Evolutionary conservation across 371 early-diverging fungal species (phyloP).

Genomic region (Paraphysoderma sedebokerense): DNA sequence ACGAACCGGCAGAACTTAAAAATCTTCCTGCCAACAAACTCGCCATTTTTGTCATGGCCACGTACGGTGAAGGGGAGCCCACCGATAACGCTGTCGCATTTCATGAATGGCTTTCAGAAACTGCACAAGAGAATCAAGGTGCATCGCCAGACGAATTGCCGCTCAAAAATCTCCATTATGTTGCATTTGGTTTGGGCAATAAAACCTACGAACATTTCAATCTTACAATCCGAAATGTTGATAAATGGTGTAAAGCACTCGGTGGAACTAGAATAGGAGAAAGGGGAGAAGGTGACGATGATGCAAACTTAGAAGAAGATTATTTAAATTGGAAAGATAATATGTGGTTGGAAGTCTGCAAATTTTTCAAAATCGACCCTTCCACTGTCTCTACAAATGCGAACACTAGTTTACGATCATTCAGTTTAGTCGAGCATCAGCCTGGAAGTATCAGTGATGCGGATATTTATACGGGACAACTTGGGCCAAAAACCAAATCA

Average conservation of each 20-base stretch:
- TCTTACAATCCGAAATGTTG: constrained; percentile 48
- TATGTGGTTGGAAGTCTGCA: constrained; percentile 58
- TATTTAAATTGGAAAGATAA: constrained; percentile 82
- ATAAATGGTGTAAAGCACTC: constrained; percentile 34
- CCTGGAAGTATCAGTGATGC: constrained; percentile 8
- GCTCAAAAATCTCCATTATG: constrained; percentile 43
- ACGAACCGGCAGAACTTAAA: constrained; percentile 58
- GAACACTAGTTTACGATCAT: constrained; percentile 22
- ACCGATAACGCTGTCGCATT: constrained; percentile 82
- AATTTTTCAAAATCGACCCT: constrained; percentile 44
- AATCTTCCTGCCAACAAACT: constrained; percentile 38
- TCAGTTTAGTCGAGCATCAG: constrained; percentile 9
- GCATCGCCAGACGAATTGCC: constrained; percentile 27
- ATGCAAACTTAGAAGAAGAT: constrained; percentile 85
- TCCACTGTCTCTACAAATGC: constrained; percentile 14
- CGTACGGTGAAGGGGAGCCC: constrained; percentile 82
- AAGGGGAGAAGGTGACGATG: constrained; percentile 91
- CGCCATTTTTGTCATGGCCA: constrained; percentile 70
- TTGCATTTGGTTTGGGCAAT: constrained; percentile 92
- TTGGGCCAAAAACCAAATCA: constrained; percentile 22
- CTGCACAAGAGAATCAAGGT: constrained; percentile 29
- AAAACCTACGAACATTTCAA: constrained; percentile 94
- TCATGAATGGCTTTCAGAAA: constrained; percentile 49
- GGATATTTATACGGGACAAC: constrained; percentile 38
- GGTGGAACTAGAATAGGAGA: constrained; percentile 67